Base-by-base conservation (phyloP, 2,329 filamentous ascomycete genomes). In the Tolypocladium paradoxum region DNA sequence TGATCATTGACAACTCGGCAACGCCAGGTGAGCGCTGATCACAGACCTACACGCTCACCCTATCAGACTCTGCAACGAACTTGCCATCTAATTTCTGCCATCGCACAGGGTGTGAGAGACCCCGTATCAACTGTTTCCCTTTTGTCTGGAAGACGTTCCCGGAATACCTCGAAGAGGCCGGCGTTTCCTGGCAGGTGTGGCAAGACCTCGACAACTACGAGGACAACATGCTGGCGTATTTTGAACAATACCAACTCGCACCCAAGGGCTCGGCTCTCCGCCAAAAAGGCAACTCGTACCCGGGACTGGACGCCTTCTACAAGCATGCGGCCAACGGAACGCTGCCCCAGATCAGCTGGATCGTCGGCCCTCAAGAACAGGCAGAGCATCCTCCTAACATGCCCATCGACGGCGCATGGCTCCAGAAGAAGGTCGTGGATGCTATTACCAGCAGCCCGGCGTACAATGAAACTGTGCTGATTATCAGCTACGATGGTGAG, bases 401-500 rank as follows among this genome's bases (percentile, higher is more conserved):
- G 55, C 77, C 77, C 4, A 73, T 71, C 57, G 77, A 81, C 56
- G 78, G 77, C 16, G 76, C 70, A 2, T 81, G 77, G 77, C 67
- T 79, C 37, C 76, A 80, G 61, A 75, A 77, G 62, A 67, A 76
- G 58, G 67, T 81, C 7, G 72, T 79, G 20, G 68, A 78, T 53
- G 72, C 76, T 8, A 71, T 79, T 4, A 73, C 70, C 14, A 68
- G 69, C 53, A 76, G 76, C 36, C 70, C 72, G 4, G 67, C 69
- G 47, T 80, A 78, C 60, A 68, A 71, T 27, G 71, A 71, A 16
- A 79, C 75, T 2, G 69, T 73, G 3, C 61, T 81, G 45, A 73
- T 79, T 53, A 72, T 80, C 54, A 77, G 74, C 57, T 79, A 73
- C 58, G 76, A 79, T 54, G 74, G 71, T 38, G 24, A 24, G 18